Evolutionary conservation across 2,329 filamentous ascomycete genomes (phyloP), one percentile per base, ranked within the genome.

Genomic region (Colletotrichum abscissum): DNA sequence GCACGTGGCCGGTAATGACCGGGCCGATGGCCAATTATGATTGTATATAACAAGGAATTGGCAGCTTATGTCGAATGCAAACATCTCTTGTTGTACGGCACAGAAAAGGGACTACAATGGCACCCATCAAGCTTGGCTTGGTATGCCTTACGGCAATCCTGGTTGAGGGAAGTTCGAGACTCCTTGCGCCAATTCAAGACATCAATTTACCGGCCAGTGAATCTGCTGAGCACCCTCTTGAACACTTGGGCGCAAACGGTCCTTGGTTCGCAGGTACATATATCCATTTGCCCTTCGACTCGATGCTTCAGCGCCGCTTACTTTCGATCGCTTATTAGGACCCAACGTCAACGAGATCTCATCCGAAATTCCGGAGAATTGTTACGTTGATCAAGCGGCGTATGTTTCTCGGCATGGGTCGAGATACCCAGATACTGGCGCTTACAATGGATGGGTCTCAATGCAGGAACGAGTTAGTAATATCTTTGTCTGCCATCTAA

Each of bases 321-420:
- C 4, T 19, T 30, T 57, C 46, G 14, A 11, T 22, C 1, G 11
- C 19, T 14, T 22, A 16, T 9, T 11, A 87, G 89, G 88, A 0
- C 88, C 89, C 12, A 87, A 92, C 76, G 85, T 91, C 59, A 86
- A 88, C 72, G 84, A 82, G 14, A 89, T 92, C 67, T 87, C 87
- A 0, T 81, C 86, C 35, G 83, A 87, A 4, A 83, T 89, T 1
- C 91, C 91, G 0, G 83, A 86, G 1, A 84, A 86, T 56, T 93
- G 91, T 78, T 82, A 81, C 11, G 87, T 93, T 4, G 89, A 92
- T 72, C 87, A 91, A 76, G 90, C 88, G 3, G 88, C 89, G 5
- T 92, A 91, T 74, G 82, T 90, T 42, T 85, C 86, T 2, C 87
- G 90, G 22, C 91, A 92, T 81, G 91, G 91, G 22, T 91, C 89